phyloP scores from a whole-genome alignment of 495 filamentous ascomycete genomes.

The Aspergillus indologenus region DNA sequence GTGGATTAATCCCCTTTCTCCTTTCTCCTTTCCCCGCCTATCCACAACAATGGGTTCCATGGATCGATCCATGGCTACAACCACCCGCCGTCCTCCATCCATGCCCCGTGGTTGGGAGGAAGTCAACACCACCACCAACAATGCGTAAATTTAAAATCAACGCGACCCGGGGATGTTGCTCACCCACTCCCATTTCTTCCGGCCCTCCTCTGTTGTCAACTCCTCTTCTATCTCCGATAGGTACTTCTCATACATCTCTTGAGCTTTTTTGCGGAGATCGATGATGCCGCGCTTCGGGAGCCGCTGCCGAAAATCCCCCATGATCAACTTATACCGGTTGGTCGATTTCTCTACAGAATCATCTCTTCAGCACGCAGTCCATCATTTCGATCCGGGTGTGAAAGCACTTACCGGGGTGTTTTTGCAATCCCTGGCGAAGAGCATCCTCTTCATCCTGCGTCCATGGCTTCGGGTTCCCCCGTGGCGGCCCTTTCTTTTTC shows the following conservation, averaged over 20 bases:
- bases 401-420: conserved; percentile 19
- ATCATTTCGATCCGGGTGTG: neutral
- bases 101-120: neutral
- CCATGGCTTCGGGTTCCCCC: conserved; percentile 7
- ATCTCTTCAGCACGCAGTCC: neutral
- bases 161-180: conserved; percentile 10
- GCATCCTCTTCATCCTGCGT: conserved; percentile 18
- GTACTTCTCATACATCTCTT: conserved; percentile 1
- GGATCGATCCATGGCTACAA: conserved; percentile 3
- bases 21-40: neutral
- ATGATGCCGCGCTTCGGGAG: conserved; percentile 14
- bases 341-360: conserved; percentile 2
- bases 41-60: neutral
- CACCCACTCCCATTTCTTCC: conserved; percentile 25
- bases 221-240: conserved; percentile 4
- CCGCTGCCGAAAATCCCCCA: conserved; percentile 10
- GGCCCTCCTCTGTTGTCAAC: conserved; percentile 19
- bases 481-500: neutral
- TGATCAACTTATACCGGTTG: conserved; percentile 20
- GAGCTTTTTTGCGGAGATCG: conserved; percentile 17
- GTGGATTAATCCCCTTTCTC: no score
- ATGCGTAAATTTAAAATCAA: neutral
- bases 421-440: conserved; percentile 19
- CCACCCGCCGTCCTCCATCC: neutral
- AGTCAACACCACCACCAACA: neutral